Percentiles rank a stretch among this genome's conserved stretches.
Conservation (phyloP, 2,329 filamentous ascomycete genomes). For the Stagonosporopsis chrysanthemi region DNA sequence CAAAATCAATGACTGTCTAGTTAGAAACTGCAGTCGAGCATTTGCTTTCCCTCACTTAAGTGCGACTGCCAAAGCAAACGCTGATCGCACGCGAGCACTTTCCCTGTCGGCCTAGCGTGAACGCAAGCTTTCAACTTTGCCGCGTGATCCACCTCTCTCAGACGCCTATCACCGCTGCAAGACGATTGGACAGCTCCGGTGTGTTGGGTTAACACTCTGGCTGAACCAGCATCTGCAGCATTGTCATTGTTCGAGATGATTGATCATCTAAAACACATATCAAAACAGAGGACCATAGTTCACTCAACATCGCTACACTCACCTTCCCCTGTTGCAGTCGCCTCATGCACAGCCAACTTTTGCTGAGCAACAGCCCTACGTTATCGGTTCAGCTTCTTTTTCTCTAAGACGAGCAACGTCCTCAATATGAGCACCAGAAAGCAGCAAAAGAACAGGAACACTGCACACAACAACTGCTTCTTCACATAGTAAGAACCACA, state of each 20-base stretch:
- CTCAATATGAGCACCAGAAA: conserved; percentile 40
- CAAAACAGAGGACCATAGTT: conserved; percentile 46
- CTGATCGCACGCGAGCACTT: conserved; percentile 19
- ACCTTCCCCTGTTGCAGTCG: conserved; percentile 20
- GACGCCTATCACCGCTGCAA: neutral
- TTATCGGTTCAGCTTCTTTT: conserved; percentile 45
- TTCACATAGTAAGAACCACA: conserved; percentile 60
- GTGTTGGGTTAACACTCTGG: neutral
- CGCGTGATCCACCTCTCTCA: neutral
- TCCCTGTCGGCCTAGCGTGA: conserved; percentile 12
- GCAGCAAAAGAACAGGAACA: conserved; percentile 49
- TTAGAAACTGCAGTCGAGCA: neutral
- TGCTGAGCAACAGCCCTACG: conserved; percentile 43
- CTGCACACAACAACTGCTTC: conserved; percentile 48
- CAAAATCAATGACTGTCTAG: fast-evolving
- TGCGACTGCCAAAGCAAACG: neutral
- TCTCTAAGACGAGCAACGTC: conserved; percentile 47
- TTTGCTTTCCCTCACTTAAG: neutral
- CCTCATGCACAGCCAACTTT: conserved; percentile 30
- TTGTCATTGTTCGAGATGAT: neutral
- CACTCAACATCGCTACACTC: conserved; percentile 34
- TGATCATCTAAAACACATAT: conserved; percentile 38
- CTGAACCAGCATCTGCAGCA: neutral
- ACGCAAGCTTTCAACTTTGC: conserved; percentile 6
- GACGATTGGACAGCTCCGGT: neutral